These are phyloP conservation scores for Lipomyces oligophaga DNA, from an alignment of 805 yeast species.

Conservation along the genomic window DNA sequence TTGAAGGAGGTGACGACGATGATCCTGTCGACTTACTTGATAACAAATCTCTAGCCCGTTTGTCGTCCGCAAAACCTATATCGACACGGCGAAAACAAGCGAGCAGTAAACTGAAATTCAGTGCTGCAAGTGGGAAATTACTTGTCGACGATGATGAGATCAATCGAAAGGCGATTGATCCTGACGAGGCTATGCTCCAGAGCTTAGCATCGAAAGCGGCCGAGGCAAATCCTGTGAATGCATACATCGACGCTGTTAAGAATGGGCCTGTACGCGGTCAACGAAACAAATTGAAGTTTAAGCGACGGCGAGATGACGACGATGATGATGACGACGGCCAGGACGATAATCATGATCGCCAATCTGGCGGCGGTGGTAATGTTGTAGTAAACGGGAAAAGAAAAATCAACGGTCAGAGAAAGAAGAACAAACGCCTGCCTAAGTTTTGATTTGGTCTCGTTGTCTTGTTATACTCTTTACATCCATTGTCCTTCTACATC, in stretches of 20 bases:
- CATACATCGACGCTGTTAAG: constrained; percentile 88
- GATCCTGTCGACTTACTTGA: constrained; percentile 86
- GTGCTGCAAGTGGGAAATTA: constrained; percentile 58
- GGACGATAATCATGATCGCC: too few relatives aligned
- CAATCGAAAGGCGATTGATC: constrained; percentile 30
- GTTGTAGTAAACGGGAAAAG: not conserved
- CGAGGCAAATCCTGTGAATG: constrained; percentile 64
- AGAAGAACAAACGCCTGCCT: constrained; percentile 8
- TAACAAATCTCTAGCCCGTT: constrained; percentile 75
- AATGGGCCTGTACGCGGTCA: constrained; percentile 94
- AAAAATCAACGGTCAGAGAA: not conserved
- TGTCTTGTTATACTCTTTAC: not conserved
- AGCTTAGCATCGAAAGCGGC: constrained; percentile 40
- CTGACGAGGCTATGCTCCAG: constrained; percentile 45
- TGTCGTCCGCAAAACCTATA: constrained; percentile 82
- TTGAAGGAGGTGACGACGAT: constrained; percentile 53
- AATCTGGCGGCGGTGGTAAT: too few relatives aligned
- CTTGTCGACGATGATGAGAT: constrained; percentile 49
- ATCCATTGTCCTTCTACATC: not conserved
- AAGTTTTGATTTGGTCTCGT: constrained; percentile 4
- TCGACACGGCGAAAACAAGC: constrained; percentile 39
- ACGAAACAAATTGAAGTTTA: constrained; percentile 83
- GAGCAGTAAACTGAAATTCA: constrained; percentile 41
- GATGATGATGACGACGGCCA: constrained; percentile 42
- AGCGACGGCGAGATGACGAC: constrained; percentile 50